Evolutionary conservation across 441 rosid genomes (phyloP), one percentile per base, ranked within the genome.

Genomic region (Hura crepitans): DNA sequence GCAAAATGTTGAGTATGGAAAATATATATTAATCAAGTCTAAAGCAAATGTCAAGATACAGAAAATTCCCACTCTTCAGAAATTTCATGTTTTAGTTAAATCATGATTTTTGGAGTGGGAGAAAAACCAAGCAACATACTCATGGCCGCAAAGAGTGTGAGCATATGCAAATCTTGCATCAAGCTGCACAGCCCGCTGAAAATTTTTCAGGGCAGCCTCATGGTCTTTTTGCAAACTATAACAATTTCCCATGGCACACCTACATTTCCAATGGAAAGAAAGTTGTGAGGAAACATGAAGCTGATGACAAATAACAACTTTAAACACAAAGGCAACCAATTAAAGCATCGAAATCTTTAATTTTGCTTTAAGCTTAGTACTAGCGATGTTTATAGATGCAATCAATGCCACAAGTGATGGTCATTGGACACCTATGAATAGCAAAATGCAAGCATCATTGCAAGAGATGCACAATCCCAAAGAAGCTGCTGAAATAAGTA

Each of bases 181-280:
- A 75, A 91, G 84, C 65, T 88, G 96, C 63, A 89, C 96, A 37
- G 96, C 96, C 74, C 97, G 85, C 73, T 86, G 89, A 78, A 96
- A 93, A 72, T 80, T 93, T 84, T 96, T 96, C 72, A 96, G 78
- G 64, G 99, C 97, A 23, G 94, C 89, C 82, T 96, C 99, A 61
- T 96, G 99, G 84, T 96, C 97, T 81, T 96, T 96, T 86, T 91
- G 99, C 85, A 91, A 84, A 82, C 99, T 96, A 77, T 86, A 96
- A 81, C 99, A 88, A 67, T 96, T 96, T 66, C 99, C 99, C 89
- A 91, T 84, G 43, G 99, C 98, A 85, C 92, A 88, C 99, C 99
- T 96, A 79, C 78, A 85, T 30, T 30, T 58, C 35, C 62, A 58
- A 1, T 58, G 6, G 8, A 30, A 58, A 17, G 15, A 14, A 30